These are phyloP conservation scores for Microdochium trichocladiopsis DNA, from an alignment of 2,329 filamentous ascomycete species.

Conservation along the genomic window DNA sequence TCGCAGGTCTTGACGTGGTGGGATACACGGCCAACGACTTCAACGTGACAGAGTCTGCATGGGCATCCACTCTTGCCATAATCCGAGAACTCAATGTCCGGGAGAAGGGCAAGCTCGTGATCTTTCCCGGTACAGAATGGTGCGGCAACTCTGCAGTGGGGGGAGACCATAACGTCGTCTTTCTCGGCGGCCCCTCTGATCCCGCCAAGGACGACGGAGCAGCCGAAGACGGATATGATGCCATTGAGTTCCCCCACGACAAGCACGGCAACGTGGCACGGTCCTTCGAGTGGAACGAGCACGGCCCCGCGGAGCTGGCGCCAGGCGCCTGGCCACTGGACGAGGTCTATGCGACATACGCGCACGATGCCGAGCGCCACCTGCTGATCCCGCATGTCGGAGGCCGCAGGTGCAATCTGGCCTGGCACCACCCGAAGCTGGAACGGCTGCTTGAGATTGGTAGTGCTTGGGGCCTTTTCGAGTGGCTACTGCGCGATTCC, in stretches of 20 bases:
- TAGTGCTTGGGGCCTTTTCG: constrained; percentile 25
- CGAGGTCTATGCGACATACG: constrained; percentile 28
- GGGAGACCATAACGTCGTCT: constrained; percentile 26
- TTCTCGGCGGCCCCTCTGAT: constrained; percentile 14
- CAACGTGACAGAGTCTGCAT: constrained; percentile 24
- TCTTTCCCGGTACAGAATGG: constrained; percentile 6
- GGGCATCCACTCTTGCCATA: constrained; percentile 18
- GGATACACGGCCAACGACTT: constrained; percentile 31
- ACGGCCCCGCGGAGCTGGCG: constrained; percentile 19
- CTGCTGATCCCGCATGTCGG: constrained; percentile 28
- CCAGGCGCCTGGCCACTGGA: constrained; percentile 27
- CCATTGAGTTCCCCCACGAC: constrained; percentile 22
- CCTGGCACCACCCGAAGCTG: constrained; percentile 26
- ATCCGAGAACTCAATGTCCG: constrained; percentile 7
- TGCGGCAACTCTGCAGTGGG: constrained; percentile 24
- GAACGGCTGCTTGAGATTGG: constrained; percentile 26
- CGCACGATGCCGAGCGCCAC: constrained; percentile 18
- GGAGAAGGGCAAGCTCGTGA: constrained; percentile 1
- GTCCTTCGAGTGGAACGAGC: constrained; percentile 28
- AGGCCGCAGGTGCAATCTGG: constrained; percentile 22
- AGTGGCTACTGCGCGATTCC: constrained; percentile 24
- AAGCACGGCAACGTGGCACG: constrained; percentile 22
- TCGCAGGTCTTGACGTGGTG: constrained; percentile 26
- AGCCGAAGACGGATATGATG: constrained; percentile 13
- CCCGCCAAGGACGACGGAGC: too few species aligned